Evolutionary conservation across 345 rosid species (phyloP), one percentile per base, ranked within the genome.

Genomic region (Citrus sinensis): DNA sequence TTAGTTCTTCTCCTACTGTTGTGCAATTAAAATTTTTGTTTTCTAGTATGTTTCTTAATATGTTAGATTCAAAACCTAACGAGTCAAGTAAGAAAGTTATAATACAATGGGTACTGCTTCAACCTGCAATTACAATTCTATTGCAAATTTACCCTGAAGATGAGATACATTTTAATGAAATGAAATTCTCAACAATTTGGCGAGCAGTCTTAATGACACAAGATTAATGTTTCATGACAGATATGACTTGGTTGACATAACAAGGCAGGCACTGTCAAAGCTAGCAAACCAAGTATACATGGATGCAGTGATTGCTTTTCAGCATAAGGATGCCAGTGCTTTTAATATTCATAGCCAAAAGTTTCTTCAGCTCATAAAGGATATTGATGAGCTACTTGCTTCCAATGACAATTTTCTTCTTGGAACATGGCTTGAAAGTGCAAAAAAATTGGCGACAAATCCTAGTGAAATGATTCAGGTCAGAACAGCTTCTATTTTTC

Each of bases 391-490:
- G 42, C 86, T 95, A 70, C 94, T 95, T 82, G 97, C 96, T 71
- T 88, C 98, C 0, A 92, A 95, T 85, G 87, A 90, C 81, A 91
- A 89, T 78, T 95, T 92, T 67, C 90, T 93, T 62, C 90, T 95
- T 1, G 99, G 99, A 66, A 88, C 98, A 55, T 93, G 97, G 99
- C 92, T 95, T 58, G 90, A 92, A 85, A 93, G 97, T 73, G 95
- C 98, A 24, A 92, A 89, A 83, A 85, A 82, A 60, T 59, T 93
- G 76, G 94, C 96, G 32, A 71, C 80, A 54, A 86, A 86, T 86
- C 81, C 88, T 56, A 67, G 67, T 56, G 99, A 95, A 86, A 85
- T 56, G 87, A 89, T 68, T 82, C 94, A 89, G 97, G 99, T 91
- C 49, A 83, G 89, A 67, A 61, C 40, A 37, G 9, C 40, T 7